These are phyloP conservation scores for Dipteronia sinensis DNA, from an alignment of 345 rosid species.

Conservation along the genomic window DNA sequence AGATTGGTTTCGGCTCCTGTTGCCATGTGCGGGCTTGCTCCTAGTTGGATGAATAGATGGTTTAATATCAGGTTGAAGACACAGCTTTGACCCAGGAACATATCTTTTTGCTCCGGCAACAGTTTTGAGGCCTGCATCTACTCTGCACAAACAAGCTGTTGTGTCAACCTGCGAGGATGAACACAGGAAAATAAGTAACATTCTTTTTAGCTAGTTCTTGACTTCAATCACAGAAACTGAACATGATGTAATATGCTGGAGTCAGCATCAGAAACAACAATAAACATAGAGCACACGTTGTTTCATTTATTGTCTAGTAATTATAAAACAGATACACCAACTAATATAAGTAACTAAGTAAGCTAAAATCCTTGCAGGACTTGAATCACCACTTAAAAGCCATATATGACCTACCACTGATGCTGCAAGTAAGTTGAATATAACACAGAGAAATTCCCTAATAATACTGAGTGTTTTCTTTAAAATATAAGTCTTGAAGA, in stretches of 20 bases:
- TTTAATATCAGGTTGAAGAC: slow-evolving; percentile 75
- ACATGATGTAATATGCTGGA: slow-evolving; percentile 1
- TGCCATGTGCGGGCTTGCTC: slow-evolving; percentile 54
- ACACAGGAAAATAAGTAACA: slow-evolving; percentile 7
- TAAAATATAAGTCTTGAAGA: background rate
- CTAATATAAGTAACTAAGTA: background rate
- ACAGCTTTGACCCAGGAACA: slow-evolving; percentile 67
- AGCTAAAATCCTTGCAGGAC: background rate
- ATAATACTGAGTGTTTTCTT: background rate
- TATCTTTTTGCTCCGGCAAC: slow-evolving; percentile 69
- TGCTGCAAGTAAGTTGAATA: background rate
- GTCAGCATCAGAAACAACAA: background rate
- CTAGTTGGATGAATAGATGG: slow-evolving; percentile 75
- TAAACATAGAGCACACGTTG: background rate
- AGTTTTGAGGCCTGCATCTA: slow-evolving; percentile 74
- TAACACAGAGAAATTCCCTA: background rate
- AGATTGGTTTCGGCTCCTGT: slow-evolving; percentile 61
- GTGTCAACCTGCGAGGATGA: slow-evolving; percentile 65
- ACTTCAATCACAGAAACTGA: background rate
- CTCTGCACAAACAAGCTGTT: slow-evolving; percentile 75
- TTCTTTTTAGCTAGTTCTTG: background rate
- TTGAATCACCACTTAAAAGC: background rate
- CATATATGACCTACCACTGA: background rate
- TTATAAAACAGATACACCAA: background rate
- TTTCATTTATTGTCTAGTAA: background rate